phyloP scores from a whole-genome alignment of 208 protist species.

The Crithidia brevicula region DNA sequence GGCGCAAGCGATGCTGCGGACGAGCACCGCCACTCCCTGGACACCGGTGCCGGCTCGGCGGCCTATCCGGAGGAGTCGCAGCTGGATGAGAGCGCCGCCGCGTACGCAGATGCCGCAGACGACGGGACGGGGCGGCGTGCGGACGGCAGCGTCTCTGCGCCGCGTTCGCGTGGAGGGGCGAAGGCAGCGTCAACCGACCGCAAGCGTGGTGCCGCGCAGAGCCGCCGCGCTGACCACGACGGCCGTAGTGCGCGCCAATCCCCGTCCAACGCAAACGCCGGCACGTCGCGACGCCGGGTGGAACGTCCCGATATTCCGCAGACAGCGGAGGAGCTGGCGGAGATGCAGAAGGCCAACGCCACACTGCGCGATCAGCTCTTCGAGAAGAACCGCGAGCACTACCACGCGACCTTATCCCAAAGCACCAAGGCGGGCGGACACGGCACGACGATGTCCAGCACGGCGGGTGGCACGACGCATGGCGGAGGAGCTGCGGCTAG shows the following conservation, averaged over 20 bases:
- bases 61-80: background rate
- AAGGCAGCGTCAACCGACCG: background rate
- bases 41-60: no score
- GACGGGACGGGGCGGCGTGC: background rate
- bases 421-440: constrained; percentile 10
- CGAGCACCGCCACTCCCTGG: background rate
- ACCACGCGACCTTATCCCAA: constrained; percentile 24
- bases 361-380: constrained; percentile 49
- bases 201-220: background rate
- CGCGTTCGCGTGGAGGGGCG: background rate
- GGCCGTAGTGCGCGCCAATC: background rate
- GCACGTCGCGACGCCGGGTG: background rate
- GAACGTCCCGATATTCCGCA: constrained; percentile 31
- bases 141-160: background rate
- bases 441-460: constrained; percentile 1
- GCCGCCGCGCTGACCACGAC: background rate
- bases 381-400: constrained; percentile 35
- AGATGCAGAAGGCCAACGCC: constrained; percentile 50
- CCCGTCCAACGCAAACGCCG: background rate
- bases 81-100: background rate
- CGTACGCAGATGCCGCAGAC: background rate
- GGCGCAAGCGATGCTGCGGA: no score
- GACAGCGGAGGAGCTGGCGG: constrained; percentile 46
- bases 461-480: background rate
- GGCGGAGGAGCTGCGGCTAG: background rate